Base-by-base conservation (phyloP, 2,329 filamentous ascomycete genomes). In the Amesomyces nigricolor region DNA sequence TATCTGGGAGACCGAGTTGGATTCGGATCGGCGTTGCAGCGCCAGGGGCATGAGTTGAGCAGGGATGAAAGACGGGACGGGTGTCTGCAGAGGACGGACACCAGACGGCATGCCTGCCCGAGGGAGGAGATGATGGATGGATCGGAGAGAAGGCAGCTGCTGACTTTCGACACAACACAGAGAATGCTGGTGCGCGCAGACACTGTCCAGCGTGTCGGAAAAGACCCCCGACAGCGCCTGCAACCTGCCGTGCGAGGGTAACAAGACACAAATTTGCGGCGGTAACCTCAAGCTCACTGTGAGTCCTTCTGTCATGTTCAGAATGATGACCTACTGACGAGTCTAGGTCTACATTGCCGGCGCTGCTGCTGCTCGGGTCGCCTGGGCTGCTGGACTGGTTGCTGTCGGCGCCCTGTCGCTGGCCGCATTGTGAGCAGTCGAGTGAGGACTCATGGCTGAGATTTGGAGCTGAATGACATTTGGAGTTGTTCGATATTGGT, bases 171-270 rank as follows among this genome's bases (percentile, higher is more conserved):
- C n/a, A n/a, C n/a, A n/a, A n/a, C n/a, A n/a, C n/a, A n/a, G n/a
- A 53, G 80, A 84, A 70, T 85, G 81, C 73, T 85, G 79, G 75
- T 85, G 82, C 66, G 73, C 77, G 19, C 70, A 75, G 16, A 70
- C 70, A 46, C 63, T 85, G n/a, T 74, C 74, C 8, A 66, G 68
- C 8, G 71, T 81, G 22, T 73, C 78, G 14, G 65, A 63, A 9
- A 73, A 74, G 58, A 66, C 82, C 9, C 62, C 72, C 30, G 79
- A 82, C 19, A 61, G 60, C 16, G 68, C 69, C 2, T 85, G 82
- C 67, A 67, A 76, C 54, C 72, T 76, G 32, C 67, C 78, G 0
- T 85, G 82, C 61, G 74, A 78, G 45, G 82, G 80, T 2, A 76
- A 81, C 64, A 67, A 68, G 14, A 71, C 68, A 1, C 72, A 78